A percentile compares a stretch with the other conserved stretches of the same genome.
phyloP scores from a whole-genome alignment of 257 asterid species.

The Buddleja alternifolia region DNA sequence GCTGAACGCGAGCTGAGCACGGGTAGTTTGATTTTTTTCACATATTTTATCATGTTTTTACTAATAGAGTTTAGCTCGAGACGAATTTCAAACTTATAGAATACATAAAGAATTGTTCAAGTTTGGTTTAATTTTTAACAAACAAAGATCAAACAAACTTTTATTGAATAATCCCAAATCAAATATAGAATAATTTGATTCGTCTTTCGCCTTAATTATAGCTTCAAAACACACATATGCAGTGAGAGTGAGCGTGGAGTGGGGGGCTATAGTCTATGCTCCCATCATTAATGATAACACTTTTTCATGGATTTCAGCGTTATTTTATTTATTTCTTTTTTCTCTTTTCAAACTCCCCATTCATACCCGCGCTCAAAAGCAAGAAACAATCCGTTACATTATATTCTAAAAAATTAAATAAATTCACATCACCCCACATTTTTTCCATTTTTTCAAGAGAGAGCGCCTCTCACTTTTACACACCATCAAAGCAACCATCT shows the following conservation, averaged over 20 bases:
- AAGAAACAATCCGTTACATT: constrained; percentile 55
- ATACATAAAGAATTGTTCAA: too few species aligned
- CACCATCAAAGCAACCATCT: constrained; percentile 41
- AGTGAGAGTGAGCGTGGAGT: constrained; percentile 46
- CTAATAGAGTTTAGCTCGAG: too few species aligned
- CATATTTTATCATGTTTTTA: too few species aligned
- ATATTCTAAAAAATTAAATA: constrained; percentile 17
- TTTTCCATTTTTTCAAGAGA: constrained; percentile 14
- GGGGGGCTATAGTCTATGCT: constrained; percentile 41
- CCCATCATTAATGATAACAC: constrained; percentile 51
- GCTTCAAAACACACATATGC: constrained; percentile 16
- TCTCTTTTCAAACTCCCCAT: constrained; percentile 47
- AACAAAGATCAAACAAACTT: too few species aligned
- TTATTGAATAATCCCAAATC: too few species aligned
- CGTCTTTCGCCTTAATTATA: too few species aligned
- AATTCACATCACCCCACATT: constrained; percentile 32
- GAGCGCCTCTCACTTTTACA: constrained; percentile 31
- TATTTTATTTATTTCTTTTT: constrained; percentile 21
- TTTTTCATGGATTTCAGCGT: constrained; percentile 92
- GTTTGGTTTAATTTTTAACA: too few species aligned
- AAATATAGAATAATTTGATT: too few species aligned
- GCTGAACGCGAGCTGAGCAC: too few species aligned
- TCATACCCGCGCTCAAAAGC: constrained; percentile 74
- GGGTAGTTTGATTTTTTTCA: too few species aligned
- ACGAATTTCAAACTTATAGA: too few species aligned